Percentiles rank a stretch among this genome's conserved stretches.
Evolutionary conservation across 2,329 filamentous ascomycete species (phyloP).

Genomic region (Claviceps maximensis): DNA sequence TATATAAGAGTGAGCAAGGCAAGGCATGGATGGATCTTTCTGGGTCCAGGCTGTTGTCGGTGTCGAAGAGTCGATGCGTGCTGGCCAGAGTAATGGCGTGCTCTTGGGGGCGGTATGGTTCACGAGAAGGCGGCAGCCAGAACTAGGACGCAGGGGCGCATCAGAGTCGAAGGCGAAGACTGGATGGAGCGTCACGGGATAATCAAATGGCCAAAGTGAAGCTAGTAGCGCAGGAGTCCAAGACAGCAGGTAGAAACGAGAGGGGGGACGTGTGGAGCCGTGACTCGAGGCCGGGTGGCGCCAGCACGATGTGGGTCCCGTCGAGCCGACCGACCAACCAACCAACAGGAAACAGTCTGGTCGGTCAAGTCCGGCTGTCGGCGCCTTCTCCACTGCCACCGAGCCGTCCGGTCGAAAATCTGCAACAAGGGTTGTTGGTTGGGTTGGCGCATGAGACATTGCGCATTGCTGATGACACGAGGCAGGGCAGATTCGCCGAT

Average conservation of each 20-base stretch:
- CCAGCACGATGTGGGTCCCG: neutral
- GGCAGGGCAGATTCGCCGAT: too few species aligned
- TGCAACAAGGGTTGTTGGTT: neutral
- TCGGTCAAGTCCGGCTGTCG: neutral
- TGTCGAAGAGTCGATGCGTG: neutral
- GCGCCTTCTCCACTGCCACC: neutral
- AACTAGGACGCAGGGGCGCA: neutral
- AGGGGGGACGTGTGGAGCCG: neutral
- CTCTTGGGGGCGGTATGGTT: neutral
- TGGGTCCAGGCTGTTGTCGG: neutral
- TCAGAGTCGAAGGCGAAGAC: neutral
- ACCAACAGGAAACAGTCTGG: too few species aligned
- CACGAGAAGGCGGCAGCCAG: neutral
- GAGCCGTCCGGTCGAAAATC: neutral
- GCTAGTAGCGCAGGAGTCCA: neutral
- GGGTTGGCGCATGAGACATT: too few species aligned
- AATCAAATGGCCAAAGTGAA: neutral
- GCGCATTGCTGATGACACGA: neutral
- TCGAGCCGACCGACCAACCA: neutral
- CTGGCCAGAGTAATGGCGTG: constrained; percentile 3
- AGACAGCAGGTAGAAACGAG: neutral
- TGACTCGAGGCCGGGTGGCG: neutral
- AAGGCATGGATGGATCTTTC: neutral
- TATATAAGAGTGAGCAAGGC: constrained; percentile 1
- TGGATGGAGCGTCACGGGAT: neutral